Conservation (phyloP, 495 filamentous ascomycete species). For the Viridothelium virens region DNA sequence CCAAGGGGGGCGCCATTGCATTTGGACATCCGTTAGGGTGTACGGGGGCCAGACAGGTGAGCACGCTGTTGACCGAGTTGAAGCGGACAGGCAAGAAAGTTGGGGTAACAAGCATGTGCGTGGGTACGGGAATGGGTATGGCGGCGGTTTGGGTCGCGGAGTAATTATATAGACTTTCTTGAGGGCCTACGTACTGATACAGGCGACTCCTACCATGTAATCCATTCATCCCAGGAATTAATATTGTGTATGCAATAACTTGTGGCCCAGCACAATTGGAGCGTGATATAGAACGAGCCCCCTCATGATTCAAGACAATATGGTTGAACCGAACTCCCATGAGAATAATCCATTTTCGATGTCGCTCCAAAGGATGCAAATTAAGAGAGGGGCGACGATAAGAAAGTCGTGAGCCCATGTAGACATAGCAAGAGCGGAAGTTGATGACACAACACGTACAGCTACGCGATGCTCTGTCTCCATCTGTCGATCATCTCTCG, state of each 20-base stretch:
- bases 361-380: too few species aligned
- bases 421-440: too few species aligned
- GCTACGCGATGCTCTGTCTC: slow-evolving; percentile 69
- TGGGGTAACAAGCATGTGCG: slow-evolving; percentile 92
- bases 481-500: slow-evolving; percentile 81
- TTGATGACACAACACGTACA: slow-evolving; percentile 19
- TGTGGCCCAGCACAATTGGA: background rate
- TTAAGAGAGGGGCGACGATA: background rate
- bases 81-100: slow-evolving; percentile 71
- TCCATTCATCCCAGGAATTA: background rate
- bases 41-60: slow-evolving; percentile 88
- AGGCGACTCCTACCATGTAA: background rate
- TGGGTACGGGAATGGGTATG: slow-evolving; percentile 97
- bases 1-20: slow-evolving; percentile 97
- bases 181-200: background rate
- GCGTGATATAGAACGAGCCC: background rate
- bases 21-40: slow-evolving; percentile 95
- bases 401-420: too few species aligned
- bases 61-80: slow-evolving; percentile 83
- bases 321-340: background rate
- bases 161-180: slow-evolving; percentile 34
- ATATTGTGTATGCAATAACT: background rate
- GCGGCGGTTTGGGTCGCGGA: slow-evolving; percentile 90
- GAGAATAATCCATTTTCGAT: background rate
- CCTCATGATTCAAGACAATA: background rate